Base-by-base conservation (phyloP, 2,329 filamentous ascomycete species). In the Shiraia sp. region DNA sequence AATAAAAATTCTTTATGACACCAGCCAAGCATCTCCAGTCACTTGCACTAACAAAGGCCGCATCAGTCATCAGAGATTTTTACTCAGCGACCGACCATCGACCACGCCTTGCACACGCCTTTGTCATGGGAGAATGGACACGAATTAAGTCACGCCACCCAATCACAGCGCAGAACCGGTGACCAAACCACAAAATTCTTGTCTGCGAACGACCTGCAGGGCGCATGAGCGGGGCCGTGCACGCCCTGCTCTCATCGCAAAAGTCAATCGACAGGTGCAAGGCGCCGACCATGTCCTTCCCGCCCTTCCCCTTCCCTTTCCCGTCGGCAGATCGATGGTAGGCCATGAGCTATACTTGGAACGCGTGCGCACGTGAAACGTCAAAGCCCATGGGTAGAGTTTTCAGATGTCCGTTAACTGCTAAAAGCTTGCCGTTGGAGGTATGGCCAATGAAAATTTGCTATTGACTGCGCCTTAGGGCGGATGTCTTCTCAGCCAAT, bases 1-100 rank as follows among this genome's bases (percentile, higher is more conserved):
- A 31, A 30, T 30, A 42, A 29, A 39, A 31, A 30, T 30, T 26
- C 26, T 26, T 30, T 38, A 48, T 48, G 45, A 48, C 45, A 47
- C 47, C 46, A 17, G 46, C 51, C 40, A 50, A 46, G 44, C 44
- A 50, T 55, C 45, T 32, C 38, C 41, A 49, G 17, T 23, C 31
- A 23, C 10, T 27, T 19, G 5, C 24, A 19, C 23, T 27, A 28
- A 10, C 37, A 22, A 25, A 34, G 16, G 9, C 28, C 15, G 32
- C 40, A 26, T 23, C 29, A 35, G 34, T 39, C 39, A 40, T 36
- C 33, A 32, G 26, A 44, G 32, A 42, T 41, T 39, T 42, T 42
- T 30, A 26, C 25, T 5, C 4, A 22, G 19, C 19, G 8, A 45
- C 36, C 45, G 23, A 19, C 4, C 4, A 22, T 4, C 19, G 8